These are phyloP conservation scores for Sporothrix protearum DNA, from an alignment of 2,329 filamentous ascomycete genomes.

Conservation along the genomic window DNA sequence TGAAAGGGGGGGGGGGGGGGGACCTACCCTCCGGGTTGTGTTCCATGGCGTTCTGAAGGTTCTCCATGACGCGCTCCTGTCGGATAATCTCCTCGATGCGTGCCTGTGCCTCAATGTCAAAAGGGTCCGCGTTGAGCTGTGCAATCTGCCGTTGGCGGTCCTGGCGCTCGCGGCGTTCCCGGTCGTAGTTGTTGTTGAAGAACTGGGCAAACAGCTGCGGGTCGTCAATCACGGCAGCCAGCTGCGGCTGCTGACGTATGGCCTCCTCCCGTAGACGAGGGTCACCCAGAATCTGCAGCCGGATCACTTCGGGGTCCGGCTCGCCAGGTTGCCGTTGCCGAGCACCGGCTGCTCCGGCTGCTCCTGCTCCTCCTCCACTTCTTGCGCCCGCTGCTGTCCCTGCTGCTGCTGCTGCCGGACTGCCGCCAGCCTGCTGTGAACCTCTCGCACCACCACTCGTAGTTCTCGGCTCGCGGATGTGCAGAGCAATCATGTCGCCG, in stretches of 20 bases:
- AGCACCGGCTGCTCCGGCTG: slow-evolving; percentile 32
- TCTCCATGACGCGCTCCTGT: slow-evolving; percentile 90
- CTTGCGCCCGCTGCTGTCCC: slow-evolving; percentile 34
- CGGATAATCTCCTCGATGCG: slow-evolving; percentile 97
- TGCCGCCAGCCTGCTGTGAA: slow-evolving; percentile 48
- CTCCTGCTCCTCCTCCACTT: slow-evolving; percentile 31
- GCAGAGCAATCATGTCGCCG: slow-evolving; percentile 88
- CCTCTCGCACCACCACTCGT: neutral
- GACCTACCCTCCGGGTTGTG: slow-evolving; percentile 88
- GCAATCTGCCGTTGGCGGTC: slow-evolving; percentile 81
- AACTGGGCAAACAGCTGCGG: slow-evolving; percentile 71
- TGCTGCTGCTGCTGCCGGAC: slow-evolving; percentile 34
- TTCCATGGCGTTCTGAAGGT: slow-evolving; percentile 93
- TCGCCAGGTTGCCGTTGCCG: slow-evolving; percentile 28
- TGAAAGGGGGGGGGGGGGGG: neutral
- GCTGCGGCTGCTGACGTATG: slow-evolving; percentile 67
- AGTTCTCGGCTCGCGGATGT: slow-evolving; percentile 56
- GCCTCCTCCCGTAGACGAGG: slow-evolving; percentile 69
- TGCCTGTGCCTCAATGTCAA: slow-evolving; percentile 84
- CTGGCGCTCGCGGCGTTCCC: slow-evolving; percentile 67
- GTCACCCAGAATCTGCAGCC: slow-evolving; percentile 78
- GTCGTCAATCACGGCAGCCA: slow-evolving; percentile 73
- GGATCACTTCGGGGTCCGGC: slow-evolving; percentile 74
- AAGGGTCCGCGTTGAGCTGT: slow-evolving; percentile 86
- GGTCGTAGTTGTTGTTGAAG: slow-evolving; percentile 63